Conservation (phyloP, 371 early-diverging fungal genomes). For the Mortierella sp. region DNA sequence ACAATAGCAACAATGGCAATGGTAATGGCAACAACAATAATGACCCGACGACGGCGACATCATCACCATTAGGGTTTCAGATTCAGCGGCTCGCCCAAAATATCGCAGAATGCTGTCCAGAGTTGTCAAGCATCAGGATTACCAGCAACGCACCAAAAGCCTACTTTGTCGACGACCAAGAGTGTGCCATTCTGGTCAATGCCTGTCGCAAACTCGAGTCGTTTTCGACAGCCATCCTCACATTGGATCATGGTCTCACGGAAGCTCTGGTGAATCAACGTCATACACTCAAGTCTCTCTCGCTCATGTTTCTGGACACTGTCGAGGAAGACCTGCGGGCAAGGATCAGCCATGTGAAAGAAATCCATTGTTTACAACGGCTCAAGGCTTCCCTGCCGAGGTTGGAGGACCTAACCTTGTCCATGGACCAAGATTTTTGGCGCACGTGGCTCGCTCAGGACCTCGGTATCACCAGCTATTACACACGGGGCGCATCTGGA, state of each 20-base stretch:
- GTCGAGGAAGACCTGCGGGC: neutral
- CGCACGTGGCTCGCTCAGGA: neutral
- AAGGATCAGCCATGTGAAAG: conserved; percentile 5
- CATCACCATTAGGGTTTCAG: conserved; percentile 11
- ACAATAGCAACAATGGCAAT: neutral
- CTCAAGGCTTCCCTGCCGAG: conserved; percentile 21
- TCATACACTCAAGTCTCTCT: conserved; percentile 5
- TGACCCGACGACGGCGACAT: conserved; percentile 8
- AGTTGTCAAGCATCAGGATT: conserved; percentile 24
- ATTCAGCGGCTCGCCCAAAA: conserved; percentile 27
- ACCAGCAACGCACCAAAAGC: conserved; percentile 8
- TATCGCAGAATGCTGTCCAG: conserved; percentile 38
- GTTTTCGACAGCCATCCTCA: conserved; percentile 27
- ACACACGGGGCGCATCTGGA: neutral
- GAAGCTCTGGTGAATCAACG: conserved; percentile 24
- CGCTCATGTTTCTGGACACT: conserved; percentile 12
- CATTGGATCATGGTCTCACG: conserved; percentile 21
- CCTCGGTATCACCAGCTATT: neutral
- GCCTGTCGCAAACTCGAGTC: conserved; percentile 20
- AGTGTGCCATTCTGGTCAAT: conserved; percentile 19
- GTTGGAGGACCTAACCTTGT: conserved; percentile 17
- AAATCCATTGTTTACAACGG: conserved; percentile 22
- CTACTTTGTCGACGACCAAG: conserved; percentile 19
- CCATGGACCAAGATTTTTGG: conserved; percentile 11
- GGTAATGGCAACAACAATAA: conserved; percentile 7